Conservation (phyloP, 495 filamentous ascomycete species). For the Hypoxylon crocopeplum region DNA sequence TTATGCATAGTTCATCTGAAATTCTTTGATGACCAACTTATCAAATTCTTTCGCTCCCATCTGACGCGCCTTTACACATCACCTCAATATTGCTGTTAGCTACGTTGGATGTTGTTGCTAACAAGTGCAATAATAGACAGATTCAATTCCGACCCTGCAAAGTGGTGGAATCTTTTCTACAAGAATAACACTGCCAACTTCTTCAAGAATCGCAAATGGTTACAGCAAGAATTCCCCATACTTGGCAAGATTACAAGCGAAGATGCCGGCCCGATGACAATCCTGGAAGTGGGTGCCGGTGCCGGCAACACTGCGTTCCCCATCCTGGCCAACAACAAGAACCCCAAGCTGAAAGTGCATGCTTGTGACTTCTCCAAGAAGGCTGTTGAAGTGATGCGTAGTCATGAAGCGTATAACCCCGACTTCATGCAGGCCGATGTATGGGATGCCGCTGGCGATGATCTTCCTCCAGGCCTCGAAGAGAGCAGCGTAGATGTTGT, state of each 20-base stretch:
- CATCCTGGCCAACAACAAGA: constrained; percentile 79
- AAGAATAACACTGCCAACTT: constrained; percentile 94
- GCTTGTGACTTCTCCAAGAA: constrained; percentile 94
- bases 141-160: constrained; percentile 88
- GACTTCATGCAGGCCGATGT: constrained; percentile 81
- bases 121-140: constrained; percentile 55
- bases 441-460: constrained; percentile 81
- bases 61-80: constrained; percentile 49
- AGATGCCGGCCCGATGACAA: constrained; percentile 63
- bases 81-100: background rate
- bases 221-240: constrained; percentile 92
- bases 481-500: constrained; percentile 85
- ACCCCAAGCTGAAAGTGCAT: constrained; percentile 77
- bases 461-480: constrained; percentile 75
- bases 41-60: constrained; percentile 70
- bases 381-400: constrained; percentile 87
- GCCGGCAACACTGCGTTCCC: constrained; percentile 97
- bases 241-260: constrained; percentile 71
- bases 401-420: constrained; percentile 66
- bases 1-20: constrained; percentile 71
- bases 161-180: constrained; percentile 98
- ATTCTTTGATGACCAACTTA: constrained; percentile 58
- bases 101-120: constrained; percentile 35
- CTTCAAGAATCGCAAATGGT: constrained; percentile 98
- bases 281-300: constrained; percentile 93